Base-by-base conservation (phyloP, 371 early-diverging fungal species). In the Dichotomocladium elegans region DNA sequence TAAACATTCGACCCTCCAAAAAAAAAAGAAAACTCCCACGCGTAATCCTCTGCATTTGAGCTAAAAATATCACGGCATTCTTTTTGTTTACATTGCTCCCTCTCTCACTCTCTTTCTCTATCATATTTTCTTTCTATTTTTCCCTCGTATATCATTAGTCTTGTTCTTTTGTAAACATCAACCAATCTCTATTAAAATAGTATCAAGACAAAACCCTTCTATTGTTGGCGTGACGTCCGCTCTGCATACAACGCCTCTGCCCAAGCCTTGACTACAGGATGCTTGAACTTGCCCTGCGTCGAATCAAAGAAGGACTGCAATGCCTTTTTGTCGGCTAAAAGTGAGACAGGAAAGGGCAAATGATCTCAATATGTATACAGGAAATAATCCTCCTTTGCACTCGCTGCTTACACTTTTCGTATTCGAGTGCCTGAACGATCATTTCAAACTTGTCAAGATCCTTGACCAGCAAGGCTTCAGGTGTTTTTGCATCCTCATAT, bases 401-500 rank as follows among this genome's bases (percentile, higher is more conserved):
- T 7, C 33, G 10, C 12, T 14, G 48, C 77, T 72, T 78, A 88
- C 91, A 77, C 70, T 85, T 74, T 51, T 95, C 96, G 57, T 95
- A 95, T 68, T 93, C 94, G 22, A 90, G 63, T 3, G 94, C 94
- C 71, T 95, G 96, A 47, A 90, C 80, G 55, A 94, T 89, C 94
- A 95, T 93, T 68, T 95, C 94, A 73, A 89, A 93, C 63, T 94
- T 95, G 72, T 96, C 96, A 48, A 95, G 61, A 60, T 96, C 93
- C 53, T 95, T 91, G 41, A 93, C 93, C 25, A 95, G 59, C 25
- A 78, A 61, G 2, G 96, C 94, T 64, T 95, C 96, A 2, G 68
- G 62, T 2, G 93, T 89, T 12, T 53, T 41, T 2, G 75, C 81
- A n/a, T 83, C 82, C 62, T 96, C 96, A 52, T 94, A 96, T 63